These are phyloP conservation scores for Claviceps spartinae DNA, from an alignment of 2,329 filamentous ascomycete genomes.

Conservation along the genomic window DNA sequence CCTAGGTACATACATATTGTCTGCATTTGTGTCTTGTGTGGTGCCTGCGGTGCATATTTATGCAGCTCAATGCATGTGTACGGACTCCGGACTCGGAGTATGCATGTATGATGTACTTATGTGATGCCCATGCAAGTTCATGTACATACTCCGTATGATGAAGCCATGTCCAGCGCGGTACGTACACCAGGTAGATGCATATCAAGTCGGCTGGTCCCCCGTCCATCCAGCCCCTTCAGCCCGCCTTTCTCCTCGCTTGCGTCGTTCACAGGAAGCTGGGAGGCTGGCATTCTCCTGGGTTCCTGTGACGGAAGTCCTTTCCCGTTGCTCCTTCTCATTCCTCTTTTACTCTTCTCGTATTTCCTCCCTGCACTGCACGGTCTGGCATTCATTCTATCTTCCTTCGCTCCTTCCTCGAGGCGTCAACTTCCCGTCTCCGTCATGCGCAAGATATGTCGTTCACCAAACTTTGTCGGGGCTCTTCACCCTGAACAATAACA, in stretches of 20 bases:
- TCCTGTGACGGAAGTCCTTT: neutral
- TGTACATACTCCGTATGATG: neutral
- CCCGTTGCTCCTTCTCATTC: neutral
- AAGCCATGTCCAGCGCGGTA: neutral
- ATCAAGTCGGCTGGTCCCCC: neutral
- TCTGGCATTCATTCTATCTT: neutral
- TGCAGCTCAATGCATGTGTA: neutral
- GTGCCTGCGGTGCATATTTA: neutral
- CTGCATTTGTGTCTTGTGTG: too few relatives aligned
- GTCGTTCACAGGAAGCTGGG: neutral
- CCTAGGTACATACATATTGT: too few relatives aligned
- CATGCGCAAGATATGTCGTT: neutral
- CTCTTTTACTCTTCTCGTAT: neutral
- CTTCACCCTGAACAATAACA: neutral
- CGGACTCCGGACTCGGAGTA: neutral
- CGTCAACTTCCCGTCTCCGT: neutral
- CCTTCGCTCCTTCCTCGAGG: neutral
- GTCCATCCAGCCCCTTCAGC: neutral
- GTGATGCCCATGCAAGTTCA: neutral
- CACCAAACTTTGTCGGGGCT: neutral
- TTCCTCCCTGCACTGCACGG: neutral
- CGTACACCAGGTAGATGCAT: neutral
- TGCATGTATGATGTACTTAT: neutral
- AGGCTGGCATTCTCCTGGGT: neutral
- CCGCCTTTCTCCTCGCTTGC: neutral